phyloP scores from a whole-genome alignment of 768 basidiomycete genomes.

The Amanita pseudoporphyria region DNA sequence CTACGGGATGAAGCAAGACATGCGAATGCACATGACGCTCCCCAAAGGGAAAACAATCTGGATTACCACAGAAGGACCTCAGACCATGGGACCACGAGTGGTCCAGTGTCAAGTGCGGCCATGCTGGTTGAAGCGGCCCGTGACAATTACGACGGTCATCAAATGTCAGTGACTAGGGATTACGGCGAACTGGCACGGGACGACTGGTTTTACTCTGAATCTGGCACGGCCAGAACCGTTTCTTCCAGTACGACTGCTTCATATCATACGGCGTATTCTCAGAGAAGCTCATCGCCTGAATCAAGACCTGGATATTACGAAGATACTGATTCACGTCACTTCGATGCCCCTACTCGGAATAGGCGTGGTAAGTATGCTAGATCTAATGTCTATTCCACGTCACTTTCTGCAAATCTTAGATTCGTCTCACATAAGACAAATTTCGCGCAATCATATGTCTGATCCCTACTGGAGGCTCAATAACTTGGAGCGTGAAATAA shows the following conservation, averaged over 20 bases:
- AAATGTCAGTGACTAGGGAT: background rate
- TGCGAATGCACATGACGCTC: background rate
- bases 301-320: background rate
- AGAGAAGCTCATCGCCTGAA: slow-evolving; percentile 1
- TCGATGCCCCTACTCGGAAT: background rate
- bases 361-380: background rate
- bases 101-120: background rate
- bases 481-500: slow-evolving; percentile 15
- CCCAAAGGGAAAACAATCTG: background rate
- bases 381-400: background rate
- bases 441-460: background rate
- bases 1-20: background rate
- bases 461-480: slow-evolving; percentile 16
- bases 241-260: background rate
- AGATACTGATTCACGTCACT: background rate
- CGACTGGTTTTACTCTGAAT: background rate
- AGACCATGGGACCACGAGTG: background rate
- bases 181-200: slow-evolving; percentile 1
- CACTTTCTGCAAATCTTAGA: background rate
- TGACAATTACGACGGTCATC: background rate
- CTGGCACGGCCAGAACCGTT: background rate
- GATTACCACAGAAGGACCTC: background rate
- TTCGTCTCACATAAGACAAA: background rate
- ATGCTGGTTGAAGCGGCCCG: background rate
- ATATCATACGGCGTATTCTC: slow-evolving; percentile 3